Percentiles rank a stretch among this genome's conserved stretches.
phyloP scores from a whole-genome alignment of 495 filamentous ascomycete genomes.

The Talaromyces wortmannii region DNA sequence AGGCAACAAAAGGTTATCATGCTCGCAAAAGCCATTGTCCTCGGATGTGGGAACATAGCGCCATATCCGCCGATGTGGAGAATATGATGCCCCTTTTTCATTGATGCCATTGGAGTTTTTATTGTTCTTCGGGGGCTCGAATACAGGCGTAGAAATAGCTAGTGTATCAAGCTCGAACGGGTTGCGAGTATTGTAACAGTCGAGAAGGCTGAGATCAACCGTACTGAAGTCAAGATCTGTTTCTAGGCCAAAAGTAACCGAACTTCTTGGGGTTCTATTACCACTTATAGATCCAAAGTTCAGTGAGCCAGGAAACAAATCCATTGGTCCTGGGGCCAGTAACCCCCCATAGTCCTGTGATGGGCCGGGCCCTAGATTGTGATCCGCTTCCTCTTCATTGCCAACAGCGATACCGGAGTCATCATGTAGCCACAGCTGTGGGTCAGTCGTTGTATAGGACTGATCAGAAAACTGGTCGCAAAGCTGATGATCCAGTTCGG shows the following conservation, averaged over 20 bases:
- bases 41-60: conserved; percentile 36
- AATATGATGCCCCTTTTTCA: conserved; percentile 10
- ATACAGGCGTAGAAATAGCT: conserved; percentile 3
- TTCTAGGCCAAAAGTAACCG: conserved; percentile 30
- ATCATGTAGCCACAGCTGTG: too few species aligned
- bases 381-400: too few species aligned
- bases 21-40: conserved; percentile 45
- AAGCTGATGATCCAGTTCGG: too few species aligned
- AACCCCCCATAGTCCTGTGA: too few species aligned
- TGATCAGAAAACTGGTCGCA: too few species aligned
- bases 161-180: conserved; percentile 15
- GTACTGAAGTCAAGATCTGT: conserved; percentile 53
- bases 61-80: conserved; percentile 19
- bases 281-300: conserved; percentile 25
- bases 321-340: too few species aligned
- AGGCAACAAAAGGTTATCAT: conserved; percentile 46
- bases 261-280: conserved; percentile 8
- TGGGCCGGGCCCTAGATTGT: too few species aligned
- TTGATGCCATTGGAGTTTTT: conserved; percentile 8
- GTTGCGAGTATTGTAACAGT: conserved; percentile 47
- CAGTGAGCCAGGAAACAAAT: conserved; percentile 5
- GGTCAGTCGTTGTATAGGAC: too few species aligned
- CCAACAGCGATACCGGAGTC: too few species aligned
- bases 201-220: conserved; percentile 51
- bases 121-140: conserved; percentile 6